These are phyloP conservation scores for Gossypium davidsonii DNA, from an alignment of 441 rosid species.

Conservation along the genomic window DNA sequence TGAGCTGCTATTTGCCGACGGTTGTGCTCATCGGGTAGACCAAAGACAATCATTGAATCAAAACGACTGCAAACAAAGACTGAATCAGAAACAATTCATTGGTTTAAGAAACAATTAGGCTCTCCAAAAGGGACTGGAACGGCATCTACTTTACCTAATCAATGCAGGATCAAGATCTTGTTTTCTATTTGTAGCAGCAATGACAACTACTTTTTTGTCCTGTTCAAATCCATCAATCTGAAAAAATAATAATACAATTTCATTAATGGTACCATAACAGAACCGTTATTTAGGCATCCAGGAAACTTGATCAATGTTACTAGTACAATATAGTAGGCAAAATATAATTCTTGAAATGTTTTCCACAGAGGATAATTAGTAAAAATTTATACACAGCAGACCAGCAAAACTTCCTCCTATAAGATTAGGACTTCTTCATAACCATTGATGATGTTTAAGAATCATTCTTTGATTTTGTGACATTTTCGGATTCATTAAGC, in stretches of 20 bases:
- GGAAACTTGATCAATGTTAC: not conserved
- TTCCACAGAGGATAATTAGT: not conserved
- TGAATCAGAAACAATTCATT: not conserved
- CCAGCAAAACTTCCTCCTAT: not conserved
- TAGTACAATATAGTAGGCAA: not conserved
- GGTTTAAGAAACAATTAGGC: not conserved
- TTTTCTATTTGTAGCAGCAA: conserved; percentile 93
- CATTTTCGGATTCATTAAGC: not conserved
- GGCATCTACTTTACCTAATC: conserved; percentile 45
- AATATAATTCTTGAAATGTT: not conserved
- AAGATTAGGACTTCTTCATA: not conserved
- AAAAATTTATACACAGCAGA: not conserved
- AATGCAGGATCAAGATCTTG: conserved; percentile 92
- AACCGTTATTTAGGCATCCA: not conserved
- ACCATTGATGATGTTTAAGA: not conserved
- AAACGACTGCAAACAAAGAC: conserved; percentile 60
- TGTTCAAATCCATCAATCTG: conserved; percentile 97
- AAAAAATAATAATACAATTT: conserved; percentile 1
- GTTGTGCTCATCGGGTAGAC: conserved; percentile 62
- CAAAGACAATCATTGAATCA: conserved; percentile 73
- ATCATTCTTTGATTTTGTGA: not conserved
- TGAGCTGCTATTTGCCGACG: conserved; percentile 70
- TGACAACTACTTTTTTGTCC: conserved; percentile 76
- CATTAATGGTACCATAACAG: conserved; percentile 1
- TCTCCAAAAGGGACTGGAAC: not conserved